Percentiles rank a stretch among this genome's conserved stretches.
Evolutionary conservation across 2,329 filamentous ascomycete genomes (phyloP).

Genomic region (Pseudogymnoascus sp.): DNA sequence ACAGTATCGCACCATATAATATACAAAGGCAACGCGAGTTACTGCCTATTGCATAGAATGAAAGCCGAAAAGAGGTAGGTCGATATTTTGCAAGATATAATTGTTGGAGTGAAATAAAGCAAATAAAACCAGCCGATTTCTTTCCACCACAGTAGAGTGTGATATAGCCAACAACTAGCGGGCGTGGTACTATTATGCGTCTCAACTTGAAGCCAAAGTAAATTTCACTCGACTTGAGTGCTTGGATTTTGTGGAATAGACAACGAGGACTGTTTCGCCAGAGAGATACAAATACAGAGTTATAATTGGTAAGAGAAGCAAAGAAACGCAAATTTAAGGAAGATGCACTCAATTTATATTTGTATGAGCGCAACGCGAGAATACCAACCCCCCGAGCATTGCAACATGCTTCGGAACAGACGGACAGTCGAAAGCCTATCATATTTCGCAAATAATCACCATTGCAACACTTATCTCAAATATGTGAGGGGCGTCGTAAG

Average conservation of each 20-base stretch:
- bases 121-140: background rate
- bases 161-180: background rate
- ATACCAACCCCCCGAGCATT: background rate
- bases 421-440: constrained; percentile 2
- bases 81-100: background rate
- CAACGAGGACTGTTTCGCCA: background rate
- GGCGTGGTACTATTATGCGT: background rate
- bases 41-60: background rate
- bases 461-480: constrained; percentile 2
- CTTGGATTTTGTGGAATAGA: background rate
- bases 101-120: background rate
- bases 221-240: background rate
- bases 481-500: constrained; percentile 1
- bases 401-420: background rate
- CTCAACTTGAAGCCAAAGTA: background rate
- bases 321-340: background rate
- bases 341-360: constrained; percentile 6
- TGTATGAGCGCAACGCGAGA: background rate
- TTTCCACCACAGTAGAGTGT: background rate
- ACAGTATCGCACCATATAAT: background rate
- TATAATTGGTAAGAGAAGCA: background rate
- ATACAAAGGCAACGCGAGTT: background rate
- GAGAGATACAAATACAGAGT: background rate
- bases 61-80: background rate
- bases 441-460: background rate